These are phyloP conservation scores for Trypanosoma lewisi DNA, from an alignment of 208 protist genomes.

Conservation along the genomic window DNA sequence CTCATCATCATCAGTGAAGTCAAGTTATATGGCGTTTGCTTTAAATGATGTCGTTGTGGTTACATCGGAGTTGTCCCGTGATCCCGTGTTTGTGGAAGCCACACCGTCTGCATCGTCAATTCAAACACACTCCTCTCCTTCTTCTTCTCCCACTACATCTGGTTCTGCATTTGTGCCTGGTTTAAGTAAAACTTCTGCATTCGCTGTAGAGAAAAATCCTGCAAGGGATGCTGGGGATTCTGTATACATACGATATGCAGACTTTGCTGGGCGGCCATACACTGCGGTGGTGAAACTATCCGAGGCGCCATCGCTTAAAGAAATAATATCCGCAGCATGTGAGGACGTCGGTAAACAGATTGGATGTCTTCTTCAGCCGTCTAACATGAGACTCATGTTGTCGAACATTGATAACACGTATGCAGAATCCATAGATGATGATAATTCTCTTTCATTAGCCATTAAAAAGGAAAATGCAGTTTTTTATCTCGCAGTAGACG, in stretches of 20 bases:
- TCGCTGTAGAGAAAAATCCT: background rate
- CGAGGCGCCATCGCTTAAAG: background rate
- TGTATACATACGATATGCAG: constrained; percentile 10
- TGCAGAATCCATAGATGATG: constrained; percentile 4
- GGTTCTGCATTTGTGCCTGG: background rate
- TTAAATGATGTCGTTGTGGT: constrained; percentile 7
- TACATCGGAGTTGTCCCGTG: constrained; percentile 3
- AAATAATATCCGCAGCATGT: constrained; percentile 7
- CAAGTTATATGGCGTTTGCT: background rate
- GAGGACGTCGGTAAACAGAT: constrained; percentile 7
- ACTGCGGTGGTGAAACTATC: background rate
- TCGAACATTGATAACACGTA: background rate
- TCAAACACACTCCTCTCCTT: background rate
- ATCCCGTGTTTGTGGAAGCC: background rate
- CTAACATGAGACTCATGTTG: constrained; percentile 14
- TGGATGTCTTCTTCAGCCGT: constrained; percentile 10
- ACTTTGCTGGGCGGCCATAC: constrained; percentile 17
- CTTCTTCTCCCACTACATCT: background rate
- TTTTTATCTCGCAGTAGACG: constrained; percentile 10
- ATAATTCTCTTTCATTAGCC: background rate
- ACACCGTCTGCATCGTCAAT: background rate
- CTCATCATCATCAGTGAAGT: too few relatives aligned
- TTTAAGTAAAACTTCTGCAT: background rate
- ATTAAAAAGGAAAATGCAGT: constrained; percentile 3
- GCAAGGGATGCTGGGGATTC: background rate